Conservation (phyloP, 2,329 filamentous ascomycete species). For the Fusarium humuli region DNA sequence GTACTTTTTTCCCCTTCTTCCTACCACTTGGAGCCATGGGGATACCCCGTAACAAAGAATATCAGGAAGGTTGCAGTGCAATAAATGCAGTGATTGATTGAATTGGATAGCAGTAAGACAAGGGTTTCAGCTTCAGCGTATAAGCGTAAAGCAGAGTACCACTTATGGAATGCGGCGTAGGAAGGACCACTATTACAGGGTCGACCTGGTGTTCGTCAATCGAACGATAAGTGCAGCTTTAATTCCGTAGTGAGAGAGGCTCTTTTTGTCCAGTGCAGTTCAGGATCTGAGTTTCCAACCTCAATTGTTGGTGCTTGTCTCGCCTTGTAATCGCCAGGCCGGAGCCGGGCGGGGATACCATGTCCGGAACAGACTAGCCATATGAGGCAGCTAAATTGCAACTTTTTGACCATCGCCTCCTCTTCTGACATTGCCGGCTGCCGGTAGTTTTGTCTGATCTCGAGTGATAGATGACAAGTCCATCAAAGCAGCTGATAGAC, state of each 20-base stretch:
- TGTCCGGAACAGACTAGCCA: constrained; percentile 43
- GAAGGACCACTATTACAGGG: constrained; percentile 37
- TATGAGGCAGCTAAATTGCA: constrained; percentile 50
- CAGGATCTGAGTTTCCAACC: constrained; percentile 18
- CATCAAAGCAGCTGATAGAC: background rate
- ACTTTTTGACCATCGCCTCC: constrained; percentile 3
- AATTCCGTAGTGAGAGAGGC: constrained; percentile 9
- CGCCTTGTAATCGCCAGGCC: constrained; percentile 24
- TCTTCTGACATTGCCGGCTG: constrained; percentile 23
- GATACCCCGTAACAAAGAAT: constrained; percentile 12
- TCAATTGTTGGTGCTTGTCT: constrained; percentile 9
- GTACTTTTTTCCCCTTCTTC: constrained; percentile 44
- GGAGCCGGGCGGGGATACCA: constrained; percentile 29
- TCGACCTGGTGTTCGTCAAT: constrained; percentile 22
- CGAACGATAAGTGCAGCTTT: constrained; percentile 21
- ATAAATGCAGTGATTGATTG: constrained; percentile 13
- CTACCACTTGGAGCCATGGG: constrained; percentile 43
- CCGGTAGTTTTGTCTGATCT: constrained; percentile 26
- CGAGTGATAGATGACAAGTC: constrained; percentile 3
- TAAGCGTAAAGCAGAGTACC: constrained; percentile 31
- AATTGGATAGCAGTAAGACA: constrained; percentile 3
- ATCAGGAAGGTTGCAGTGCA: constrained; percentile 2
- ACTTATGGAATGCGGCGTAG: constrained; percentile 29
- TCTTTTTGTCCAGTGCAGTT: constrained; percentile 17
- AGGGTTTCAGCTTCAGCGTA: constrained; percentile 27